Conservation (phyloP, 2,329 filamentous ascomycete genomes). For the Elsinoe perseae region DNA sequence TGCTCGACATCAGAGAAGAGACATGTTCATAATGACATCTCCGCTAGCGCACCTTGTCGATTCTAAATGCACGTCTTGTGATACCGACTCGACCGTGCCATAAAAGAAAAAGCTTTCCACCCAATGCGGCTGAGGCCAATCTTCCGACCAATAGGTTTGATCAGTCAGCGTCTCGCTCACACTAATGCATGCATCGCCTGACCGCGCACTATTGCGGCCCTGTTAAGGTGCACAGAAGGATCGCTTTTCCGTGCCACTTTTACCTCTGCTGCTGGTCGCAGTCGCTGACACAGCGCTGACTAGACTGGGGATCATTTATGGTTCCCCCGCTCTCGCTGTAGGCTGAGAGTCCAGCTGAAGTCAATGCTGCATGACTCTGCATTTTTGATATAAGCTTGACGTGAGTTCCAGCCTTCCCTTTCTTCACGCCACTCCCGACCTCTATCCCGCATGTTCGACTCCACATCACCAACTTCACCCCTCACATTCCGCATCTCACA, state of each 20-base stretch:
- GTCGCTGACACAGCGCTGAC: too few relatives aligned
- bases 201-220: neutral
- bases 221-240: too few relatives aligned
- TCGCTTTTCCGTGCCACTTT: neutral
- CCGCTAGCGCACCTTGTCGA: neutral
- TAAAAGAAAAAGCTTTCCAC: neutral
- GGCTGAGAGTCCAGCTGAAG: neutral
- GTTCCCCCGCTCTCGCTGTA: neutral
- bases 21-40: conserved; percentile 2
- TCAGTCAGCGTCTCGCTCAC: neutral
- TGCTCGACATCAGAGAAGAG: conserved; percentile 1
- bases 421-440: neutral
- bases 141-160: neutral
- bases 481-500: too few relatives aligned
- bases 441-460: too few relatives aligned
- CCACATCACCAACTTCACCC: too few relatives aligned
- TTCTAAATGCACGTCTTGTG: neutral
- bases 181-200: neutral
- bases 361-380: neutral
- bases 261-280: too few relatives aligned
- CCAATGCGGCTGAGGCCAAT: neutral
- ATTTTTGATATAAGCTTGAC: neutral
- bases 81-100: neutral
- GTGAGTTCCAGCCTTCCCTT: neutral
- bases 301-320: neutral